Evolutionary conservation across 2,329 filamentous ascomycete species (phyloP), one percentile per base, ranked within the genome.

Genomic region (Chaetoscypha palmicola): DNA sequence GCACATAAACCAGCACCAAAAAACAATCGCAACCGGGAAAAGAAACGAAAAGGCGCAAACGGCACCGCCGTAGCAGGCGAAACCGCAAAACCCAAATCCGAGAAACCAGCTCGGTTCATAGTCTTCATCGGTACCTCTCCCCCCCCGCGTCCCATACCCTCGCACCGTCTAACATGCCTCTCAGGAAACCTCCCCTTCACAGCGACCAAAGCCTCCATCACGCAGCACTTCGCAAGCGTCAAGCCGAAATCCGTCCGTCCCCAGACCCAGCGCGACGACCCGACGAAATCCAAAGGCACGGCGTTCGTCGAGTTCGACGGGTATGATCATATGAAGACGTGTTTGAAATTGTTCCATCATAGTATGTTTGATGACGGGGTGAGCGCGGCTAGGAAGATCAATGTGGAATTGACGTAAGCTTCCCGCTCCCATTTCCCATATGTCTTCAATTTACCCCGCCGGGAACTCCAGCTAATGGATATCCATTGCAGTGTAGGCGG

Each of bases 241-340:
- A 68, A 77, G 39, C 87, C 87, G 7, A 72, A 69, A 41, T 74
- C 76, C 2, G 73, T 92, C 38, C 86, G 91, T 17, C 81, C 87
- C 49, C 77, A 86, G 37, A 86, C 81, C 41, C 76, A 85, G 57
- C 79, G 79, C 54, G 69, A 70, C 42, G 71, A 79, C 51, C 72
- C 76, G 10, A 71, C 70, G 43, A 77, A 80, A 52, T 83, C 78
- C 59, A 83, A 83, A 54, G 86, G 88, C 26, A 83, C 85, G 58
- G 88, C 86, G 4, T 94, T 96, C 64, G 72, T 97, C 56, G 91
- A 97, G 65, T 97, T 96, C 62, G 80, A 80, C 52, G 76, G 80
- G 54, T 94, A 82, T 67, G 85, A 90, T 66, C 79, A 84, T 61
- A 94, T 95, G 88, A 86, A 94, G 72, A 92, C 87, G 23, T 94